Conservation (phyloP, 306 rosid species). For the Inga leiocalycina region DNA sequence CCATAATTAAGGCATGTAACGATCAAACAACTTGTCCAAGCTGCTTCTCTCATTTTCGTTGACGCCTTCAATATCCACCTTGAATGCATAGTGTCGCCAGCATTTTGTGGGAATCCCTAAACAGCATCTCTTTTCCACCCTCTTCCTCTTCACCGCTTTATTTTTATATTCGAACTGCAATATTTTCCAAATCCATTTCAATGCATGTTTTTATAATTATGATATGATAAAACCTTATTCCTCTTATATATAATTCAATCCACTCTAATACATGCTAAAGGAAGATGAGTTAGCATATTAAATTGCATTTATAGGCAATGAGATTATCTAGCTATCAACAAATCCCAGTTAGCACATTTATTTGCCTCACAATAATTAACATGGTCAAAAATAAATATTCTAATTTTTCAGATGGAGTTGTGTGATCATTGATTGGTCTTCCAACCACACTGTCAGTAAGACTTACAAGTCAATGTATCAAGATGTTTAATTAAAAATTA, state of each 20-base stretch:
- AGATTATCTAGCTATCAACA: too few species aligned
- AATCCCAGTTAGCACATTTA: too few species aligned
- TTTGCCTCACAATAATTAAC: too few species aligned
- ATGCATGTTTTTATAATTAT: background rate
- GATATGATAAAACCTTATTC: too few species aligned
- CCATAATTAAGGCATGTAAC: too few species aligned
- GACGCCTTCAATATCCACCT: background rate
- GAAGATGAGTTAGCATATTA: too few species aligned
- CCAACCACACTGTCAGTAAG: background rate
- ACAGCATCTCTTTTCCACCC: background rate
- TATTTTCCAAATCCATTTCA: background rate
- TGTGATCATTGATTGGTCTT: background rate
- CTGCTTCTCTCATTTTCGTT: too few species aligned
- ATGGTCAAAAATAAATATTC: too few species aligned
- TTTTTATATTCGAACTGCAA: background rate
- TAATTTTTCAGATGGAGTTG: background rate
- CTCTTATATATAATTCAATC: too few species aligned
- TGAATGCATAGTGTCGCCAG: background rate
- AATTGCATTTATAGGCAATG: too few species aligned
- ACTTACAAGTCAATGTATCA: background rate
- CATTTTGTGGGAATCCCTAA: background rate
- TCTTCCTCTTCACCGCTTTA: background rate
- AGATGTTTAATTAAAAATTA: background rate
- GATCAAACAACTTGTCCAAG: background rate
- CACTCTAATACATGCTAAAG: too few species aligned